Conservation (phyloP, 331 rosid genomes). For the Telfairia occidentalis region DNA sequence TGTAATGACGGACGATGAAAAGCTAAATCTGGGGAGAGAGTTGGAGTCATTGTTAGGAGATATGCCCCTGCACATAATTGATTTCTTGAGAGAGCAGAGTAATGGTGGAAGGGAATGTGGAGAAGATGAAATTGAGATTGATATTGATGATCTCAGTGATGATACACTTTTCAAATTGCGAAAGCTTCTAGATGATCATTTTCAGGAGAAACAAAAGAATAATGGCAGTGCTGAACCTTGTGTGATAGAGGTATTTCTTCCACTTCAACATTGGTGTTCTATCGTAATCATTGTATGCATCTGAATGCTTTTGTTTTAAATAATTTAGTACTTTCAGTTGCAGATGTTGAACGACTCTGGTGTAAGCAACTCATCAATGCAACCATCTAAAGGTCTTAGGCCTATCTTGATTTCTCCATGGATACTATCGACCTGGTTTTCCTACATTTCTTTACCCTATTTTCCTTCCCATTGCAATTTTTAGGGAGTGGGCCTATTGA, state of each 20-base stretch:
- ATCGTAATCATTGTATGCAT: not conserved
- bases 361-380: constrained; percentile 80
- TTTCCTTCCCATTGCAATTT: constrained; percentile 18
- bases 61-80: constrained; percentile 50
- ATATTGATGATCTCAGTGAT: constrained; percentile 63
- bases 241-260: constrained; percentile 54
- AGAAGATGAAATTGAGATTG: constrained; percentile 81
- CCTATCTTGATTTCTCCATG: constrained; percentile 5
- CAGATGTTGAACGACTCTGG: constrained; percentile 71
- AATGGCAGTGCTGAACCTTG: constrained; percentile 49
- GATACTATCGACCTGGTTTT: not conserved
- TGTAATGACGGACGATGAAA: constrained; percentile 59
- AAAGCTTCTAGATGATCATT: constrained; percentile 58
- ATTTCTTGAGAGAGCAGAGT: constrained; percentile 63
- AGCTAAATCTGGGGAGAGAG: constrained; percentile 41
- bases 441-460: not conserved
- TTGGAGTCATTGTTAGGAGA: constrained; percentile 67
- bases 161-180: constrained; percentile 55
- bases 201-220: constrained; percentile 42
- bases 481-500: constrained; percentile 54
- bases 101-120: constrained; percentile 54
- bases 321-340: constrained; percentile 21
- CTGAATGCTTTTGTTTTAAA: not conserved
- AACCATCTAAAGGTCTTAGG: constrained; percentile 57
- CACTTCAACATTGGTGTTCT: not conserved